Base-by-base conservation (phyloP, 2,329 filamentous ascomycete species). In the Fusarium clavum region DNA sequence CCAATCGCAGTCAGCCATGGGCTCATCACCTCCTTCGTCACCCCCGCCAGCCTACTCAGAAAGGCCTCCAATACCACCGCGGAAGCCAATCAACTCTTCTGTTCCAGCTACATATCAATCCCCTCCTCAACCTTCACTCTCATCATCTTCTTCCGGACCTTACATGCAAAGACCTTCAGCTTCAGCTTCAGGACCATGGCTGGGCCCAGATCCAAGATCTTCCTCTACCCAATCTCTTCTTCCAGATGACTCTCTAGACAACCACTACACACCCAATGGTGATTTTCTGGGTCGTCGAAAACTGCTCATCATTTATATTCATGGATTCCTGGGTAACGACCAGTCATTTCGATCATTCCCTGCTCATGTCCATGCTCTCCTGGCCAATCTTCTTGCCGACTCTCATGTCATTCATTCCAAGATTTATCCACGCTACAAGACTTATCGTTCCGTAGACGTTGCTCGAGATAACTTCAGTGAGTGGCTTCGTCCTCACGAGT, bases 291-390 rank as follows among this genome's bases (percentile, higher is more conserved):
- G 72, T 64, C 83, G 84, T 46, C 84, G 88, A 66, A 88, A 84
- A 27, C 83, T 98, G 25, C 85, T 98, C 3, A 78, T 97, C 24
- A 83, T 97, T 56, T 97, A 94, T 77, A 90, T 97, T 59, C 94
- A 97, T 82, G 94, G 94, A 65, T 97, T 97, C 81, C 91, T 96
- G 85, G 94, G 94, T 54, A 91, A 93, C 64, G 92, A 96, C 78
- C 91, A 92, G 32, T 97, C 92, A 61, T 98, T 98, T 77, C 88
- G 90, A 67, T 93, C 91, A 46, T 97, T 98, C 73, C 94, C 94
- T 1, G 92, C 92, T 10, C 94, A 97, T 81, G 88, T 97, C 6
- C 94, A 98, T 78, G 88, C 90, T 72, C 85, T 92, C 38, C 83
- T 97, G 41, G 88, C 88, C 14, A 83, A 88, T 11, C 84, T 90